Evolutionary conservation across 176 grass and related monocot species (phyloP), one percentile per base, ranked within the genome.

Genomic region (Neostapfia colusana): DNA sequence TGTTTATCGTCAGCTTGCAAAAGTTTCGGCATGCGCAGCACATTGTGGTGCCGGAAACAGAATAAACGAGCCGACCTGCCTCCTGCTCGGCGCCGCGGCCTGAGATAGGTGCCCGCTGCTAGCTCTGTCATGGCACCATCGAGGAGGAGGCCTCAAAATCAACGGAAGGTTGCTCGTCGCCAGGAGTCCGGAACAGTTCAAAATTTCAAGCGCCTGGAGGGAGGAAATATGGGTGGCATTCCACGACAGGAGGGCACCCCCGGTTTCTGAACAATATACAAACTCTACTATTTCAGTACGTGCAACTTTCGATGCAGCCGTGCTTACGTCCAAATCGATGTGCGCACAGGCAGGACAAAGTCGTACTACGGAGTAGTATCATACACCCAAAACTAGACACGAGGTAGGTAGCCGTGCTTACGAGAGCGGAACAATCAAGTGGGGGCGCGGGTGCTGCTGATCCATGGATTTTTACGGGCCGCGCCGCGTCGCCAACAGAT

Each of bases 1-100:
- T 55, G n/a, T 54, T 16, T 55, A 74, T 67, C 74, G 4, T 1
- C 49, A 17, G 74, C 74, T 62, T 73, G 85, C 78, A 16, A 43
- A 6, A 55, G 60, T 77, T 79, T 17, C 10, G n/a, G 11, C 81
- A 84, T 75, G 69, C 74, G 86, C 75, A 79, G 45, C 75, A 57
- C 69, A 34, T 84, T 51, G 48, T 80, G 75, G 63, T 63, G 63
- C 46, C 44, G 54, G 48, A 59, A 59, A 61, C 55, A 40, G 60
- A 63, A 46, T 42, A 75, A 34, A 62, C 2, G 0, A 24, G 43
- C 45, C 24, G 9, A 77, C 7, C 43, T 16, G 45, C 60, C 2
- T 74, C 75, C 69, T 62, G 50, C 80, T 67, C 40, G 60, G 15
- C 13, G 12, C n/a, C 25, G 50, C 50, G 7, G 17, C 46, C 46